phyloP scores from a whole-genome alignment of 1,139 yeast species.

The Lodderomyces elongisporus region DNA sequence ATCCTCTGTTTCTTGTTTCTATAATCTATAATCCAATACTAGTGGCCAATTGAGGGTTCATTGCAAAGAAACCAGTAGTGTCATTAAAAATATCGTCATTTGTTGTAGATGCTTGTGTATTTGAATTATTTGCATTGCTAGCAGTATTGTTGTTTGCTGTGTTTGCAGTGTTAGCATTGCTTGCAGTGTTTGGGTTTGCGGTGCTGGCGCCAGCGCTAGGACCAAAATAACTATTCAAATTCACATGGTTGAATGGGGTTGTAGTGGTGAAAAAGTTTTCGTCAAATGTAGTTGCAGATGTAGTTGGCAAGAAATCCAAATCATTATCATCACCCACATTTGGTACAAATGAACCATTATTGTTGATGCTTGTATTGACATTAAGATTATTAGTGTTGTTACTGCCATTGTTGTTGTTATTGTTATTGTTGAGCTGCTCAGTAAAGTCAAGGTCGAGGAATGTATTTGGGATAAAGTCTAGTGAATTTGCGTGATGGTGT shows the following conservation, averaged over 20 bases:
- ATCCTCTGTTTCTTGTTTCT: conserved; percentile 1
- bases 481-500: too few relatives aligned
- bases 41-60: conserved; percentile 8
- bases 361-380: too few relatives aligned
- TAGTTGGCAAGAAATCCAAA: conserved; percentile 2
- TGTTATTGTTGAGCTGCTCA: neutral
- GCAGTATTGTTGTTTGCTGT: neutral
- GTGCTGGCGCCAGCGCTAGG: conserved; percentile 5
- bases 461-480: too few relatives aligned
- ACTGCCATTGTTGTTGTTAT: neutral
- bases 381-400: neutral
- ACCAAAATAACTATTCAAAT: conserved; percentile 4
- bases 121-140: neutral
- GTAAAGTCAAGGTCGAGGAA: too few relatives aligned
- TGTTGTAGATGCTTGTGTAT: neutral
- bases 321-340: too few relatives aligned
- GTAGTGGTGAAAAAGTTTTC: conserved; percentile 5
- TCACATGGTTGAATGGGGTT: conserved; percentile 2
- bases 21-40: conserved; percentile 9
- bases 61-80: conserved; percentile 1
- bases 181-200: neutral
- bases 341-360: too few relatives aligned
- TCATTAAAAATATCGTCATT: conserved; percentile 6
- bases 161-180: neutral
- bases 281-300: conserved; percentile 3